Conservation (phyloP, 768 basidiomycete genomes). For the Wakefieldia striispora region DNA sequence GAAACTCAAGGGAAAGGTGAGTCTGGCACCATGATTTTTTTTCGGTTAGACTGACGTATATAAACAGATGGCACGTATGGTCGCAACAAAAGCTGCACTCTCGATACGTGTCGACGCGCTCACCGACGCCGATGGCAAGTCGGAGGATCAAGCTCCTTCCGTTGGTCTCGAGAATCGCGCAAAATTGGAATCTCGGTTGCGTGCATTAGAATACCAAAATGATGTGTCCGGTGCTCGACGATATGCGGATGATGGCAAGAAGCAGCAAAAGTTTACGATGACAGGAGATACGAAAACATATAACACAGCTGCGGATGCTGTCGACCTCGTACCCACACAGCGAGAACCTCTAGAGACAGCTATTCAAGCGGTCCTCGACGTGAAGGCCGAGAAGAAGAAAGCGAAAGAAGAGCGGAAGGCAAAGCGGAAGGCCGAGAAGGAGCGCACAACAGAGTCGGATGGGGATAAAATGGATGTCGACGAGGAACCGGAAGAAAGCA, state of each 20-base stretch:
- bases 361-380: conserved; percentile 70
- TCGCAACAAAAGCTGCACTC: conserved; percentile 95
- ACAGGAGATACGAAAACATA: conserved; percentile 76
- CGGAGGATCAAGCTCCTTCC: conserved; percentile 74
- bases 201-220: conserved; percentile 79
- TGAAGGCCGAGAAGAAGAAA: conserved; percentile 83
- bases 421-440: conserved; percentile 57
- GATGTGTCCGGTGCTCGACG: conserved; percentile 73
- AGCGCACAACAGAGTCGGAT: conserved; percentile 42
- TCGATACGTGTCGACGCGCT: conserved; percentile 98
- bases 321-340: conserved; percentile 84
- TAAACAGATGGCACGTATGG: conserved; percentile 97
- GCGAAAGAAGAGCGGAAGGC: conserved; percentile 77
- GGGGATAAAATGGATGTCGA: conserved; percentile 46
- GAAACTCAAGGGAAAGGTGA: conserved; percentile 94
- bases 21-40: conserved; percentile 7
- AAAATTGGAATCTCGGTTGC: conserved; percentile 92
- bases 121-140: conserved; percentile 88
- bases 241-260: conserved; percentile 58
- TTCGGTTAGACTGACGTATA: conserved; percentile 1
- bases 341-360: conserved; percentile 76
- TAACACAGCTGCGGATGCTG: conserved; percentile 81
- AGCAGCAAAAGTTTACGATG: conserved; percentile 82
- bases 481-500: conserved; percentile 34
- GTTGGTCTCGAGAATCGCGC: conserved; percentile 92